Evolutionary conservation across 2,329 filamentous ascomycete genomes (phyloP), one percentile per base, ranked within the genome.

Genomic region (Fusarium kyushuense): DNA sequence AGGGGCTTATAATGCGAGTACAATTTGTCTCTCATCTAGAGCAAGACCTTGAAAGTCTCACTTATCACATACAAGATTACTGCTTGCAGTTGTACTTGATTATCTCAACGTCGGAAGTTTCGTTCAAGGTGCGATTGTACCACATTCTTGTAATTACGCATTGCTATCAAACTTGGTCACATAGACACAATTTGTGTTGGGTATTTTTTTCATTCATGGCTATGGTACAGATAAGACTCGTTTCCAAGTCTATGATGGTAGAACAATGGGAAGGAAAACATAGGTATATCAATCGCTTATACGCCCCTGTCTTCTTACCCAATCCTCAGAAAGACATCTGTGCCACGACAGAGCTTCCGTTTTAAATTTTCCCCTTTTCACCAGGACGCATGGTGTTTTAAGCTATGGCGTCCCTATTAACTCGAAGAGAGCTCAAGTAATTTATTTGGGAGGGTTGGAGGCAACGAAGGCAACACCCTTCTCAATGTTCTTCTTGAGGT

Each of bases 401-500:
- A 19, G 45, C 66, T 48, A 52, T 25, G 41, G 21, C 33, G 45
- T 38, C 56, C 58, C 41, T 30, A 5, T 30, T 14, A 53, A 48
- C 62, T 63, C 52, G 21, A 41, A 36, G 17, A 43, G 33, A 62
- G 56, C 46, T 54, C 48, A 48, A 23, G 42, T 36, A 45, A 67
- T 75, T 85, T 88, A 89, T 78, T 88, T 87, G 75, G 82, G 81
- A 73, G 87, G 87, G 85, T 88, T 89, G 66, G 80, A 68, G 70
- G 84, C 82, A 67, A 86, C 87, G 69, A 90, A 90, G 62, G 80
- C 74, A 66, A 89, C 84, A 80, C 93, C 93, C 92, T 97, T 98
- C 83, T 90, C 85, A 81, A 98, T 97, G 90, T 98, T 97, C 89
- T 91, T 92, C 87, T 92, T 92, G 80, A 96, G 87, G 83, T 95